Conservation (phyloP, 2,329 filamentous ascomycete species). For the Coniochaeta prunicola region DNA sequence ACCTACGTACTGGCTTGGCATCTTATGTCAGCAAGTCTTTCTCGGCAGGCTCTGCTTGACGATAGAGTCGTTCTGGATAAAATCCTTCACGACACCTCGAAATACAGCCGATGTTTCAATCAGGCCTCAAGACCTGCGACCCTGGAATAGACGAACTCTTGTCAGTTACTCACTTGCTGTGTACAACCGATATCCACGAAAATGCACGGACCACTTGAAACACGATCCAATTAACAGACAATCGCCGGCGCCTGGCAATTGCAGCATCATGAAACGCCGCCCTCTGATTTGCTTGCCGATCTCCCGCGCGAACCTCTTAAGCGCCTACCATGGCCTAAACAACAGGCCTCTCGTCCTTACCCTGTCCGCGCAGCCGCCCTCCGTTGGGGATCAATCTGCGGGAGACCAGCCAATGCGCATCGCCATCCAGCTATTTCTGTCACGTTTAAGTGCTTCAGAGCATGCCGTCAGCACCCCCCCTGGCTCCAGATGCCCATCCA, state of each 20-base stretch:
- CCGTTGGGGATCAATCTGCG: neutral
- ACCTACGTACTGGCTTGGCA: neutral
- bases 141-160: neutral
- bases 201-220: neutral
- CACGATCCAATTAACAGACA: neutral
- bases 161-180: neutral
- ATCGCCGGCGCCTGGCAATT: neutral
- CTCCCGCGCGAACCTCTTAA: neutral
- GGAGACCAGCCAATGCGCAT: neutral
- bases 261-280: neutral
- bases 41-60: neutral
- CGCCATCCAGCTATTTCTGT: constrained; percentile 2
- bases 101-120: neutral
- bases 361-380: neutral
- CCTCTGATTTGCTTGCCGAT: neutral
- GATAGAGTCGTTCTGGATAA: neutral
- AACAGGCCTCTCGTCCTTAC: neutral
- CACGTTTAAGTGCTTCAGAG: neutral
- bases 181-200: neutral
- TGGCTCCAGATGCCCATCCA: neutral
- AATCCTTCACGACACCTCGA: neutral
- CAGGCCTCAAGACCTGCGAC: neutral
- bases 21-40: neutral
- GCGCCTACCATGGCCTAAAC: neutral
- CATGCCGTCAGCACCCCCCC: neutral